phyloP scores from a whole-genome alignment of 2,329 filamentous ascomycete genomes.

The Fusarium sp. region DNA sequence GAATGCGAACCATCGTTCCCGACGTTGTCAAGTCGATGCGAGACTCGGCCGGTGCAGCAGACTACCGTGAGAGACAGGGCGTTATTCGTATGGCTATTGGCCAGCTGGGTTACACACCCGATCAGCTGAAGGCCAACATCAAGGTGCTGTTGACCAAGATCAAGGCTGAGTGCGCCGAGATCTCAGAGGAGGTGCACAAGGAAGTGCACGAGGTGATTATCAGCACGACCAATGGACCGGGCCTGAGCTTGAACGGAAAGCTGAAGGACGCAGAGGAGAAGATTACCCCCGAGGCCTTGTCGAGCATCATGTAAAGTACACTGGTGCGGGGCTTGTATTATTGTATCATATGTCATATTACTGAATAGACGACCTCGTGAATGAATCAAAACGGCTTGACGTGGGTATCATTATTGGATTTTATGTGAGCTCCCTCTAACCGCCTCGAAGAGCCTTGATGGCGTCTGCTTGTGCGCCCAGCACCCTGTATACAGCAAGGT shows the following conservation, averaged over 20 bases:
- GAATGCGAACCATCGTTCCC: conserved; percentile 88
- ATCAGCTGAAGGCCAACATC: conserved; percentile 87
- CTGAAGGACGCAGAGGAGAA: conserved; percentile 73
- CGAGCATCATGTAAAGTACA: conserved; percentile 63
- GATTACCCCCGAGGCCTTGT: conserved; percentile 65
- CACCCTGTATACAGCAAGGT: conserved; percentile 65
- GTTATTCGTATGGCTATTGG: conserved; percentile 92
- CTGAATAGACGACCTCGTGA: conserved; percentile 38
- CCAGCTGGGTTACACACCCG: conserved; percentile 88
- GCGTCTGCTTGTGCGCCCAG: conserved; percentile 66
- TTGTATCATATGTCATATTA: conserved; percentile 56
- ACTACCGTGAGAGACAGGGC: conserved; percentile 88
- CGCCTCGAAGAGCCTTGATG: conserved; percentile 60
- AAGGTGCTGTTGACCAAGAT: conserved; percentile 79
- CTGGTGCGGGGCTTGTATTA: conserved; percentile 43
- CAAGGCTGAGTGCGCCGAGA: conserved; percentile 80
- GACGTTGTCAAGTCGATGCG: conserved; percentile 81
- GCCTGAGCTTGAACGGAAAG: conserved; percentile 86
- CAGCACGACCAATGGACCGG: conserved; percentile 88
- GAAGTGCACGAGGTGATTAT: conserved; percentile 75
- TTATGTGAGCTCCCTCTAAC: conserved; percentile 46
- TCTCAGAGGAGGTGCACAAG: conserved; percentile 67
- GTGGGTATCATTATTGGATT: conserved; percentile 48
- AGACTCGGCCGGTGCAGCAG: conserved; percentile 84
- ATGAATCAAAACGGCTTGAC: conserved; percentile 19